Conservation (phyloP, 495 filamentous ascomycete species). For the Astrocystis sublimbata region DNA sequence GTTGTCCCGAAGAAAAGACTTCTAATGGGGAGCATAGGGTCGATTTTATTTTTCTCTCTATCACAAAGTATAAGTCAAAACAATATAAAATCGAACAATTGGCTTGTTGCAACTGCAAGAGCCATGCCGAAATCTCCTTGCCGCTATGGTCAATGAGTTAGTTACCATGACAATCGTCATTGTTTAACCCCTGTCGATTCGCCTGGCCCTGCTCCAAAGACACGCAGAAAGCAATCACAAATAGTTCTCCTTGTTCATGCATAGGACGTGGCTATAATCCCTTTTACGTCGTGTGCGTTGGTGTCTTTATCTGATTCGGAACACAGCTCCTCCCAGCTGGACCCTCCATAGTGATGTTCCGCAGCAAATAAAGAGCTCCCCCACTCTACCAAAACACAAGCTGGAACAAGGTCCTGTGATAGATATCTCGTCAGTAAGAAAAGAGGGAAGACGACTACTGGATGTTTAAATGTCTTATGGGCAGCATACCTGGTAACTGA, state of each 20-base stretch:
- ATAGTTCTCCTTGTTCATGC: background rate
- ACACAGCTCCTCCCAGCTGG: constrained; percentile 1
- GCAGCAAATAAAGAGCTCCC: constrained; percentile 35
- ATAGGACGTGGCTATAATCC: background rate
- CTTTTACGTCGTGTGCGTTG: background rate
- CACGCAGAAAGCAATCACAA: background rate
- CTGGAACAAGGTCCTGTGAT: constrained; percentile 31
- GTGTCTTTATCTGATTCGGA: background rate
- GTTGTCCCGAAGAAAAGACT: background rate
- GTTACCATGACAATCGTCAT: background rate
- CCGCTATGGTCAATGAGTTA: background rate
- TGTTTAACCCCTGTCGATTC: background rate
- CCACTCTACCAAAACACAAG: constrained; percentile 27
- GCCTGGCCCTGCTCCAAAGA: background rate
- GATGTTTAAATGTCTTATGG: background rate
- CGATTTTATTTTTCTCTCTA: background rate
- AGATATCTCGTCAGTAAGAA: background rate
- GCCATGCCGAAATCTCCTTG: background rate
- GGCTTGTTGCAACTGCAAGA: background rate
- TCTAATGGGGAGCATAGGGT: background rate
- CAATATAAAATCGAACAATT: background rate
- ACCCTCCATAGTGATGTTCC: constrained; percentile 36
- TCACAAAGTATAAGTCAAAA: background rate
- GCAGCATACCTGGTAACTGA: constrained; percentile 34
- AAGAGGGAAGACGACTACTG: background rate